Evolutionary conservation across 192 early-diverging fungal species (phyloP).

Genomic region (Rhizophagus sp.): DNA sequence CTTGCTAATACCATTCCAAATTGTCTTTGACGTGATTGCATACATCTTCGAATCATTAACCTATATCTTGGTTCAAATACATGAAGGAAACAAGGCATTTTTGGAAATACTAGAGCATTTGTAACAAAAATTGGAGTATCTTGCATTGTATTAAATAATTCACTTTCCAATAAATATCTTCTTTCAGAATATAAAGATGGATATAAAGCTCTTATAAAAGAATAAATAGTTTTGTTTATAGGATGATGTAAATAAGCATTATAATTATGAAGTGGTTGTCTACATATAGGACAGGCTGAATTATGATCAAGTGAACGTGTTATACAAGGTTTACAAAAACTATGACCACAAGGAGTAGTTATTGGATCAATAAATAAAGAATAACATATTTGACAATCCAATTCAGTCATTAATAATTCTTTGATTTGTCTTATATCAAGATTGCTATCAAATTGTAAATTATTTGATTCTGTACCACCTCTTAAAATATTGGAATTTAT

Average conservation of each 20-base stretch:
- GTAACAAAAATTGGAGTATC: constrained; percentile 62
- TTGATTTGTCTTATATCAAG: not conserved
- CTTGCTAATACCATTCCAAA: constrained; percentile 57
- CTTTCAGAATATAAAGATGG: constrained; percentile 8
- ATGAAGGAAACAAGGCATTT: constrained; percentile 59
- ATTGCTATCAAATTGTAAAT: not conserved
- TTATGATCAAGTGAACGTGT: constrained; percentile 57
- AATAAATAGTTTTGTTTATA: constrained; percentile 33
- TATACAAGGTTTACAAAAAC: constrained; percentile 62
- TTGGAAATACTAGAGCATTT: constrained; percentile 54
- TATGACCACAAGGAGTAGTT: constrained; percentile 68
- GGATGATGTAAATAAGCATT: constrained; percentile 42
- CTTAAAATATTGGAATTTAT: not conserved
- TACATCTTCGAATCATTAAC: constrained; percentile 54
- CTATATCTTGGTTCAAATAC: constrained; percentile 69
- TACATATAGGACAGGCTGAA: constrained; percentile 48
- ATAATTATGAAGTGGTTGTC: constrained; percentile 37
- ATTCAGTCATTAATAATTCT: constrained; percentile 36
- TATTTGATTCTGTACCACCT: no score
- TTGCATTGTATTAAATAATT: constrained; percentile 35
- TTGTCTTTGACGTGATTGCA: constrained; percentile 42
- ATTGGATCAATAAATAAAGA: constrained; percentile 55
- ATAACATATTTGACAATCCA: constrained; percentile 66
- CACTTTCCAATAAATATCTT: constrained; percentile 31
- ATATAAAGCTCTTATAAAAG: constrained; percentile 10